A percentile compares a stretch with the other conserved stretches of the same genome.
Conservation (phyloP, 306 rosid species). For the Glycine tomentella region DNA sequence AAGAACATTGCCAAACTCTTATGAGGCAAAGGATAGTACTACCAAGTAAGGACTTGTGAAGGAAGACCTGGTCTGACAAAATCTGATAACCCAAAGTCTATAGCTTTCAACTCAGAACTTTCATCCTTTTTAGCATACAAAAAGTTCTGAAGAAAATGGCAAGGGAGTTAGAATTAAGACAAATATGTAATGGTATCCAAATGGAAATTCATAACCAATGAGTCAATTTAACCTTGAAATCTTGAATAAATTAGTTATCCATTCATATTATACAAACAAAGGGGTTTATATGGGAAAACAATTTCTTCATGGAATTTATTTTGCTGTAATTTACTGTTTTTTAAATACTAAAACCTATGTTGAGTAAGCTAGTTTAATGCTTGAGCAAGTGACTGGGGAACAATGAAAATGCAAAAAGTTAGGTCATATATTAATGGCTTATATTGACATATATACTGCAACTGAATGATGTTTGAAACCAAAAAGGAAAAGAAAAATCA, state of each 20-base stretch:
- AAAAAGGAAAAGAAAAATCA: not conserved
- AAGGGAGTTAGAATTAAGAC: constrained; percentile 44
- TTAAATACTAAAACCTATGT: not conserved
- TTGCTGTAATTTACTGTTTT: not conserved
- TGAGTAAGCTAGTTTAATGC: constrained; percentile 30
- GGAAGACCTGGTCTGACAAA: constrained; percentile 90
- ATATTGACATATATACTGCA: constrained; percentile 15
- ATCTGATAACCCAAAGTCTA: constrained; percentile 97
- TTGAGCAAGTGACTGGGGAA: constrained; percentile 6
- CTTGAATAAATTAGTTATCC: constrained; percentile 6
- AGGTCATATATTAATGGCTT: constrained; percentile 20
- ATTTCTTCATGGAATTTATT: constrained; percentile 5
- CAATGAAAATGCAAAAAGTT: constrained; percentile 23
- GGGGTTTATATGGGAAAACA: not conserved
- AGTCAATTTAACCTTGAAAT: constrained; percentile 38
- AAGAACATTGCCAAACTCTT: constrained; percentile 39
- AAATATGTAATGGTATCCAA: constrained; percentile 29
- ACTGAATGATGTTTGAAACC: constrained; percentile 4
- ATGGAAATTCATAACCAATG: constrained; percentile 41
- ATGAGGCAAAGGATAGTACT: constrained; percentile 31
- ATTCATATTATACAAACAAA: constrained; percentile 8
- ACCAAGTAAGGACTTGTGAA: constrained; percentile 41
- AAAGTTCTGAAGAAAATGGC: constrained; percentile 73
- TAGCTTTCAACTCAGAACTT: constrained; percentile 87
- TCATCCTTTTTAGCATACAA: constrained; percentile 86